Conservation (phyloP, 495 filamentous ascomycete species). For the Baudoinia panamericana region DNA sequence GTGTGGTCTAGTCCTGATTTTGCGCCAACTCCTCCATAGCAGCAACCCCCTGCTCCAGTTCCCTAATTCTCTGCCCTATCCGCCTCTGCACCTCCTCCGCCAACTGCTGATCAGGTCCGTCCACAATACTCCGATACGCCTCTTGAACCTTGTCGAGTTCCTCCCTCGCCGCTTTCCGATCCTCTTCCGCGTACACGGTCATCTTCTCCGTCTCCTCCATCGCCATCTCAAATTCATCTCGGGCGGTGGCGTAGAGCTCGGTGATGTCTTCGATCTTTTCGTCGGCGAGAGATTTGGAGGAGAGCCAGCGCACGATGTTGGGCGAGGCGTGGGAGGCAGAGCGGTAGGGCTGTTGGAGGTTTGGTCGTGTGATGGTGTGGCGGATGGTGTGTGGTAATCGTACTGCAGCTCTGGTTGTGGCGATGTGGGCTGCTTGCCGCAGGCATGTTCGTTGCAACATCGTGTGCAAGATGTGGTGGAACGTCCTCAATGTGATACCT, state of each 20-base stretch:
- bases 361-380: background rate
- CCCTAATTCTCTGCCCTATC: slow-evolving; percentile 38
- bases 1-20: slow-evolving; percentile 24
- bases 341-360: slow-evolving; percentile 1
- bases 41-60: slow-evolving; percentile 39
- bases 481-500: no score
- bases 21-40: slow-evolving; percentile 36
- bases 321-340: slow-evolving; percentile 9
- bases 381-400: no score
- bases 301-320: slow-evolving; percentile 9
- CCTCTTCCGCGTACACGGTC: slow-evolving; percentile 40
- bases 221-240: slow-evolving; percentile 46
- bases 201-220: slow-evolving; percentile 43
- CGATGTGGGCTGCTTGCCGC: no score
- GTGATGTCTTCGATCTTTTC: slow-evolving; percentile 34
- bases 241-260: slow-evolving; percentile 36
- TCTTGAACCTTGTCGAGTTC: slow-evolving; percentile 38
- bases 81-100: slow-evolving; percentile 39
- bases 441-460: no score
- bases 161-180: slow-evolving; percentile 39
- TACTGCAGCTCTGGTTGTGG: no score
- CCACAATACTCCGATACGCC: slow-evolving; percentile 33
- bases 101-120: slow-evolving; percentile 24
- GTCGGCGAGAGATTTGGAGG: slow-evolving; percentile 28
- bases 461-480: no score